Conservation (phyloP, 306 rosid species). For the Vigna mungo region DNA sequence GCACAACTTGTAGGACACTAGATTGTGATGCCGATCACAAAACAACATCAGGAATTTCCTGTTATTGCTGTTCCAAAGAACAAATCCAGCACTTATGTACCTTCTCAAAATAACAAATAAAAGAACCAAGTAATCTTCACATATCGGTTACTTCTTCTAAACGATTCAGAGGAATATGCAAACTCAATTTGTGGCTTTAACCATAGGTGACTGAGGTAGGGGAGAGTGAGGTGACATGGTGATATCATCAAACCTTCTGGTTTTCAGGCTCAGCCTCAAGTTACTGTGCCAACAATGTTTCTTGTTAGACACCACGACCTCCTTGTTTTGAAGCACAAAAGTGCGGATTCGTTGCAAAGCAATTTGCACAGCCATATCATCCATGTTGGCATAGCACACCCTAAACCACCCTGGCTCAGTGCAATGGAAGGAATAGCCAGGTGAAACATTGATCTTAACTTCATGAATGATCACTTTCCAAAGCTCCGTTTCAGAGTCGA, state of each 20-base stretch:
- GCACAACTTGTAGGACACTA: neutral
- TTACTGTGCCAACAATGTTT: constrained; percentile 60
- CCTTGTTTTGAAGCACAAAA: constrained; percentile 64
- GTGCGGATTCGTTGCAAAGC: constrained; percentile 66
- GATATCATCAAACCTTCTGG: constrained; percentile 63
- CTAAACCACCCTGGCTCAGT: constrained; percentile 92
- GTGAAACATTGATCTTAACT: constrained; percentile 89
- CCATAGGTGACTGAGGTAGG: constrained; percentile 73
- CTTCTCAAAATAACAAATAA: constrained; percentile 36
- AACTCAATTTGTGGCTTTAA: constrained; percentile 55
- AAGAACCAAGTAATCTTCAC: constrained; percentile 18
- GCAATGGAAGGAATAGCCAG: constrained; percentile 86
- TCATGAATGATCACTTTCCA: constrained; percentile 74
- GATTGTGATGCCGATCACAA: neutral
- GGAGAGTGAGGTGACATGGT: constrained; percentile 85
- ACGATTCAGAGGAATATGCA: neutral
- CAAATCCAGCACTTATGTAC: constrained; percentile 5
- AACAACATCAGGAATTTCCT: constrained; percentile 32
- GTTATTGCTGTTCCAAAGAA: constrained; percentile 29
- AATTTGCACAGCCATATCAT: constrained; percentile 63
- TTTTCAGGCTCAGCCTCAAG: constrained; percentile 64
- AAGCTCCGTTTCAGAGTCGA: constrained; percentile 66
- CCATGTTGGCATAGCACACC: constrained; percentile 91
- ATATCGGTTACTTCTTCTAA: constrained; percentile 21
- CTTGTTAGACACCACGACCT: constrained; percentile 51